A percentile compares a stretch with the other conserved stretches of the same genome.
Evolutionary conservation across 768 basidiomycete species (phyloP).

Genomic region (Termitomyces sp.): DNA sequence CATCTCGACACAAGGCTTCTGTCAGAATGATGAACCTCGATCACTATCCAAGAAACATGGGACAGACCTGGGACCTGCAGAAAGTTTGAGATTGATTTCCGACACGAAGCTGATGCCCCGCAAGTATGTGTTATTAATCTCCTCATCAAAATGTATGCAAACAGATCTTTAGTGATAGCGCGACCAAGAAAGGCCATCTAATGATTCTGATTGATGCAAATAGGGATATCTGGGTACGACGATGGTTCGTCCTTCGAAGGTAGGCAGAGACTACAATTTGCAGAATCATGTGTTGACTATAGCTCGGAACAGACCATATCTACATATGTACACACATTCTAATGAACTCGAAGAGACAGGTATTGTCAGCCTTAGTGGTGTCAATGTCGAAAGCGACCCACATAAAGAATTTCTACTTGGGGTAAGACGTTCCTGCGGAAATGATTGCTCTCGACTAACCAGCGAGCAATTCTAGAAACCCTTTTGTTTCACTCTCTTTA

Average conservation of each 20-base stretch:
- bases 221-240: constrained; percentile 73
- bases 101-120: constrained; percentile 68
- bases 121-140: constrained; percentile 38
- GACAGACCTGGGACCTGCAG: constrained; percentile 32
- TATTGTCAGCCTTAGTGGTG: constrained; percentile 76
- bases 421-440: constrained; percentile 41
- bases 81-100: constrained; percentile 63
- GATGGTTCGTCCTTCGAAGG: constrained; percentile 88
- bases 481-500: constrained; percentile 87
- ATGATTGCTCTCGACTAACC: background rate
- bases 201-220: constrained; percentile 77
- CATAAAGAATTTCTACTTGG: constrained; percentile 85
- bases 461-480: constrained; percentile 48
- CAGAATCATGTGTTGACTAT: background rate
- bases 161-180: constrained; percentile 53
- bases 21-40: constrained; percentile 45
- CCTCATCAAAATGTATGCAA: background rate
- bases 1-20: constrained; percentile 66
- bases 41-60: constrained; percentile 24
- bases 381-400: constrained; percentile 80
- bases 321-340: constrained; percentile 81
- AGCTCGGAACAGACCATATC: constrained; percentile 62
- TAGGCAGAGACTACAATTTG: constrained; percentile 20
- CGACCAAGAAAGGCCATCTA: constrained; percentile 82
- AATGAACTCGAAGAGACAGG: constrained; percentile 81